These are phyloP conservation scores for Endotrypanum monterogeii DNA, from an alignment of 208 protist species.

Conservation along the genomic window DNA sequence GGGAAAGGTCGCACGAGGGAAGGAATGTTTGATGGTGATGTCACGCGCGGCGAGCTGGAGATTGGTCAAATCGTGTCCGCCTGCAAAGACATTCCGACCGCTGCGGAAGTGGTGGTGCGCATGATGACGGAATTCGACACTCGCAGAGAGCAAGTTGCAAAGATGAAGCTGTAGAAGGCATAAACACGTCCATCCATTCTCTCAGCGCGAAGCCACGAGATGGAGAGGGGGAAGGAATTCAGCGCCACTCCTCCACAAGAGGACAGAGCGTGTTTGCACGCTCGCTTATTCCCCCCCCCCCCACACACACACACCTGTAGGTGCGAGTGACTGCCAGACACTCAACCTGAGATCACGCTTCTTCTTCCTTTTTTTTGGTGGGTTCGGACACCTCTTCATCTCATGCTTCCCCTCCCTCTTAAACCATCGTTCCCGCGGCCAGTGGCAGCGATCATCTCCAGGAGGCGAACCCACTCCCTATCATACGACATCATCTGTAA, in stretches of 20 bases:
- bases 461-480: background rate
- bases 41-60: conserved; percentile 60
- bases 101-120: conserved; percentile 44
- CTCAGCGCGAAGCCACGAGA: background rate
- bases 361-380: too few relatives aligned
- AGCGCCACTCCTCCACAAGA: too few relatives aligned
- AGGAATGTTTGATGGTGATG: conserved; percentile 66
- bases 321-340: too few relatives aligned
- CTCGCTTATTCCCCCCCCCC: too few relatives aligned
- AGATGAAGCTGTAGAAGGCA: conserved; percentile 26
- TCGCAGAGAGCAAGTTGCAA: conserved; percentile 23
- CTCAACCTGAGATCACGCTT: too few relatives aligned
- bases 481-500: background rate
- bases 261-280: too few relatives aligned
- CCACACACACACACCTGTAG: too few relatives aligned
- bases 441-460: too few relatives aligned
- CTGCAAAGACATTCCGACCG: conserved; percentile 46
- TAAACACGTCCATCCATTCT: background rate
- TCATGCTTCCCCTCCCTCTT: too few relatives aligned
- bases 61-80: conserved; percentile 62
- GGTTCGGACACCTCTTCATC: too few relatives aligned
- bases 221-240: background rate
- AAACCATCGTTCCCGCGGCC: too few relatives aligned
- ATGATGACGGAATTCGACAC: conserved; percentile 58
- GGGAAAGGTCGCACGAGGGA: conserved; percentile 44